phyloP scores from a whole-genome alignment of 345 rosid genomes.

The Eucalyptus cloeziana region DNA sequence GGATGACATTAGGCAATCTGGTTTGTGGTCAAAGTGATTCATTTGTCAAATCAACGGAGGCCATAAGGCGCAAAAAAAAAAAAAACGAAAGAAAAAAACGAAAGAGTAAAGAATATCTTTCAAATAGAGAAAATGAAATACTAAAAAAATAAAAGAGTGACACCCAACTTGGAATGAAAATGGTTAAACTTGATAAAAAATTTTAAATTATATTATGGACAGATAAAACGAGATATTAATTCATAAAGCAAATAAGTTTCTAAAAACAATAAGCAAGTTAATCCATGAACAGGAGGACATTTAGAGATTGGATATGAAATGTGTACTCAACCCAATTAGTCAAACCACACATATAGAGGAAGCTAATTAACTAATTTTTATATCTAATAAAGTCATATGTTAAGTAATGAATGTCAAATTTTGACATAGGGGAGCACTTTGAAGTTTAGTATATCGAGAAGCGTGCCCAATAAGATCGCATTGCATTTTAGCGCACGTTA shows the following conservation, averaged over 20 bases:
- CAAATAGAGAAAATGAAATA: not conserved
- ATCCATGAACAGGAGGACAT: not conserved
- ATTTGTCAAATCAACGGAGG: not conserved
- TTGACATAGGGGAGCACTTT: not conserved
- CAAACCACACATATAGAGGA: not conserved
- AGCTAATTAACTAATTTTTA: not conserved
- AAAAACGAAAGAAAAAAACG: not conserved
- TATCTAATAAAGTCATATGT: not conserved
- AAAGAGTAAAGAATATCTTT: not conserved
- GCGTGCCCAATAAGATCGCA: not conserved
- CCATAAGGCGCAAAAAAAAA: not conserved
- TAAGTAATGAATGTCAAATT: not conserved
- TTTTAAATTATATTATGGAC: not conserved
- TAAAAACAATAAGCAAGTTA: not conserved
- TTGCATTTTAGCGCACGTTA: accelerated
- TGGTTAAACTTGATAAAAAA: not conserved
- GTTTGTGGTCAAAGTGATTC: not conserved
- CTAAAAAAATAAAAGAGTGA: not conserved
- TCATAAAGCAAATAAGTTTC: not conserved
- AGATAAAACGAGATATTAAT: not conserved
- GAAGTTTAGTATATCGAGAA: not conserved
- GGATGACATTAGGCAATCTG: not conserved
- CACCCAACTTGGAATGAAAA: not conserved
- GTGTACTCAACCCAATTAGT: not conserved
- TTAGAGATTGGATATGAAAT: not conserved